phyloP scores from a whole-genome alignment of 345 rosid species.

The Aethionema arabicum region DNA sequence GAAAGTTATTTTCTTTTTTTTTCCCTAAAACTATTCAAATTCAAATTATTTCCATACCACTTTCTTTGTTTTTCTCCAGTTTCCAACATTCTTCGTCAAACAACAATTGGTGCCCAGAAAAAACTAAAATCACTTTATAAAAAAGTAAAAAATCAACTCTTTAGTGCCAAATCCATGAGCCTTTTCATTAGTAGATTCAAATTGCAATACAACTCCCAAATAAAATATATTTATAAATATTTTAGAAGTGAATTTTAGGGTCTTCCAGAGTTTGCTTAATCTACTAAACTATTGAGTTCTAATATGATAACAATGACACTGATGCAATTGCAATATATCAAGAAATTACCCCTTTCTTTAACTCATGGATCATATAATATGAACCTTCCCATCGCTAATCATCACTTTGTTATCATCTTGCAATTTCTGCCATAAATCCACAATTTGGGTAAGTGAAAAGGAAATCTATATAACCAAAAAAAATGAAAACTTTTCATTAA shows the following conservation, averaged over 20 bases:
- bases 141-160: no score
- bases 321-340: background rate
- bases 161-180: no score
- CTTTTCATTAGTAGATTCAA: background rate
- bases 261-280: conserved; percentile 10
- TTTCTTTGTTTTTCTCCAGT: no score
- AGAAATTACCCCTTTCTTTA: background rate
- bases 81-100: no score
- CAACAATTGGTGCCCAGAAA: no score
- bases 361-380: conserved; percentile 47
- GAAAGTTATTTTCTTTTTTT: no score
- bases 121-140: no score
- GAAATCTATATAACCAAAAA: conserved; percentile 15
- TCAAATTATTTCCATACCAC: no score
- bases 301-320: background rate
- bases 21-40: no score
- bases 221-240: background rate
- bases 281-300: conserved; percentile 4
- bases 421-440: conserved; percentile 59
- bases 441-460: background rate
- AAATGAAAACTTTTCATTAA: background rate
- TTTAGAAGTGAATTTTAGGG: background rate
- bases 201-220: background rate
- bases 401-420: conserved; percentile 91
- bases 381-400: conserved; percentile 76